phyloP scores from a whole-genome alignment of 192 early-diverging fungal genomes.

The Coemansia umbellata region DNA sequence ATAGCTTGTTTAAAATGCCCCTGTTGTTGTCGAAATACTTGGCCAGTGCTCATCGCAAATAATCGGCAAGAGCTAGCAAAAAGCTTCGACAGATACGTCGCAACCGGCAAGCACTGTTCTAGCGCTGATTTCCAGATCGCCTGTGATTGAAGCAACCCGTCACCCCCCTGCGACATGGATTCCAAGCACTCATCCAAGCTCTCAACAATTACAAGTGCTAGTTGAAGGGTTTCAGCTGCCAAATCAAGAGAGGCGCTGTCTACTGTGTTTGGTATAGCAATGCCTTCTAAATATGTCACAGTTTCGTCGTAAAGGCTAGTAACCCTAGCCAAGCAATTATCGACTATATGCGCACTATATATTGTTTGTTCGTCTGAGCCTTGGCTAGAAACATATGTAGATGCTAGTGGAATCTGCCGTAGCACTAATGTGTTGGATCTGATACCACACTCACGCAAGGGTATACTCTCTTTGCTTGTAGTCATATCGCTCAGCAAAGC shows the following conservation, averaged over 20 bases:
- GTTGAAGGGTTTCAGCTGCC: not conserved
- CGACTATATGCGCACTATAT: conserved; percentile 18
- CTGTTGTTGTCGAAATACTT: not conserved
- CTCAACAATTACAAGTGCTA: conserved; percentile 3
- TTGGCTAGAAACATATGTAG: conserved; percentile 26
- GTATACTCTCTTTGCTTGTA: not conserved
- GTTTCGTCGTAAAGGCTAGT: conserved; percentile 10
- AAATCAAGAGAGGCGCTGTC: not conserved
- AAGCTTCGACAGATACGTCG: conserved; percentile 14
- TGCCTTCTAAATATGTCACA: conserved; percentile 1
- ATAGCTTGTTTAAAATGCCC: not conserved
- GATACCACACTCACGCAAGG: conserved; percentile 20
- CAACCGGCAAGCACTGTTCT: conserved; percentile 21
- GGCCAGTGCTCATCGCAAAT: conserved; percentile 4
- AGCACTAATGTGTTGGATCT: conserved; percentile 6
- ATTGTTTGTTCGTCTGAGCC: not conserved
- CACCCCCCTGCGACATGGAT: conserved; percentile 11
- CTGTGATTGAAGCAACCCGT: conserved; percentile 14
- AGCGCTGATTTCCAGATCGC: conserved; percentile 33
- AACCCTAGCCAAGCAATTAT: conserved; percentile 20
- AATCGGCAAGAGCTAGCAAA: conserved; percentile 20
- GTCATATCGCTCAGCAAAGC: conserved; percentile 13
- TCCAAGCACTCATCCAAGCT: conserved; percentile 4
- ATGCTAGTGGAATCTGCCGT: conserved; percentile 7
- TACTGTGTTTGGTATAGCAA: not conserved